Conservation (phyloP, 345 rosid species). For the Eucalyptus cloeziana region DNA sequence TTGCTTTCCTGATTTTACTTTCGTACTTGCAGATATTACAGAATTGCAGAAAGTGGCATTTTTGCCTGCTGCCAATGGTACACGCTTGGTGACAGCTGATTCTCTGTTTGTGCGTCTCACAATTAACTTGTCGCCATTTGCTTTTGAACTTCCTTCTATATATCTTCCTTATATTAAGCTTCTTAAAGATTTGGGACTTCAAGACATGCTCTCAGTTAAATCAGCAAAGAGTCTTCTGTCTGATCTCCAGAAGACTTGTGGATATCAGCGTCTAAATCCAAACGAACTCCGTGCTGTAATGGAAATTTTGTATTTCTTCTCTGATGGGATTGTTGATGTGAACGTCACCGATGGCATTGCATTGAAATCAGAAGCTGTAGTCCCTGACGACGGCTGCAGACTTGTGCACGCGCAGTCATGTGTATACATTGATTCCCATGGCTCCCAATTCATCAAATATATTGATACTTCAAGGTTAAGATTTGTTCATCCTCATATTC, state of each 20-base stretch:
- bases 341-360: slow-evolving; percentile 6
- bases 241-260: slow-evolving; percentile 67
- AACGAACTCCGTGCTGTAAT: slow-evolving; percentile 92
- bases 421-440: slow-evolving; percentile 69
- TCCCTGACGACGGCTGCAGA: slow-evolving; percentile 93
- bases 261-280: slow-evolving; percentile 84
- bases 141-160: slow-evolving; percentile 73
- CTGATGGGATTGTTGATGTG: slow-evolving; percentile 27
- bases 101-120: slow-evolving; percentile 72
- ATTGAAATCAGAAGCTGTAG: slow-evolving; percentile 51
- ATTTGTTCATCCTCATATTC: slow-evolving; percentile 70
- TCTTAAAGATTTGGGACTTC: slow-evolving; percentile 85
- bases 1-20: neutral
- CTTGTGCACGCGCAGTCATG: slow-evolving; percentile 74
- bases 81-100: slow-evolving; percentile 68
- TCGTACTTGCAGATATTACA: slow-evolving; percentile 36
- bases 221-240: slow-evolving; percentile 67
- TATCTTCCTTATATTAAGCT: slow-evolving; percentile 73
- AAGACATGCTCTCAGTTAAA: slow-evolving; percentile 55
- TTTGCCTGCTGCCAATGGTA: slow-evolving; percentile 90
- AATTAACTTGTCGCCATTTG: slow-evolving; percentile 82
- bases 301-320: slow-evolving; percentile 68
- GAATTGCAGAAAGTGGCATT: slow-evolving; percentile 74
- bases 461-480: slow-evolving; percentile 72
- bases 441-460: slow-evolving; percentile 57